Evolutionary conservation across 495 filamentous ascomycete species (phyloP).

Genomic region (Podospora pseudocomata): DNA sequence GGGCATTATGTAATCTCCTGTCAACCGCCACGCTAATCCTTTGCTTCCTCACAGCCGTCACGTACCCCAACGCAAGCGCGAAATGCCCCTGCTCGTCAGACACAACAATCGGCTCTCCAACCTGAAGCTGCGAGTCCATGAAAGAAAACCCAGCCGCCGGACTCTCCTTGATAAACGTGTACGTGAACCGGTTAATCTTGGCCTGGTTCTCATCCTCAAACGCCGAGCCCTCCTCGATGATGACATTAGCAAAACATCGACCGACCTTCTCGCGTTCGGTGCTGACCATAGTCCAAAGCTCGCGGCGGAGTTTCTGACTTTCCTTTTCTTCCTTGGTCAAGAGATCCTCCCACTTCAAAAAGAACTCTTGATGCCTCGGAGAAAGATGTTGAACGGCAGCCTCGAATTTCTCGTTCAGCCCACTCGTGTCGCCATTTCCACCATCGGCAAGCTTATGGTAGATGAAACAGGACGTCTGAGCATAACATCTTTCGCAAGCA

Average conservation of each 20-base stretch:
- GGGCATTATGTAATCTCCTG: slow-evolving; percentile 78
- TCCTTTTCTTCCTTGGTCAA: slow-evolving; percentile 92
- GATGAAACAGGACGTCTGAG: slow-evolving; percentile 81
- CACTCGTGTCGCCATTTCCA: slow-evolving; percentile 76
- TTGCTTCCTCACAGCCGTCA: slow-evolving; percentile 66
- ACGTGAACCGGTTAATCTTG: slow-evolving; percentile 88
- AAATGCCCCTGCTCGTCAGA: slow-evolving; percentile 95
- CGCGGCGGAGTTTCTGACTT: slow-evolving; percentile 73
- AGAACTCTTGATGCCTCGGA: slow-evolving; percentile 71
- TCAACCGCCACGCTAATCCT: slow-evolving; percentile 85
- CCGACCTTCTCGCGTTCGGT: slow-evolving; percentile 82
- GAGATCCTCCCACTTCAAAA: slow-evolving; percentile 88
- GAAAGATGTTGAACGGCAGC: slow-evolving; percentile 71
- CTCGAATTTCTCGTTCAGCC: slow-evolving; percentile 69
- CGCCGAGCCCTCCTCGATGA: slow-evolving; percentile 73
- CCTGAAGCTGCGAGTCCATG: slow-evolving; percentile 80
- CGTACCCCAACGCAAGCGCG: slow-evolving; percentile 87
- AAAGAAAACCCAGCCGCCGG: slow-evolving; percentile 65
- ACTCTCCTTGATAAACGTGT: slow-evolving; percentile 71
- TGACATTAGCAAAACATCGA: slow-evolving; percentile 58
- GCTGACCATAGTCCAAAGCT: slow-evolving; percentile 94
- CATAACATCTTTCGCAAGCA: slow-evolving; percentile 80
- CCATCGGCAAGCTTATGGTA: slow-evolving; percentile 91
- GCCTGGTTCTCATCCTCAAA: slow-evolving; percentile 59
- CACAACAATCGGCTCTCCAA: slow-evolving; percentile 91